These are phyloP conservation scores for Globisporangium acanthophoron DNA, from an alignment of 352 stramenopile genomes.

Conservation along the genomic window DNA sequence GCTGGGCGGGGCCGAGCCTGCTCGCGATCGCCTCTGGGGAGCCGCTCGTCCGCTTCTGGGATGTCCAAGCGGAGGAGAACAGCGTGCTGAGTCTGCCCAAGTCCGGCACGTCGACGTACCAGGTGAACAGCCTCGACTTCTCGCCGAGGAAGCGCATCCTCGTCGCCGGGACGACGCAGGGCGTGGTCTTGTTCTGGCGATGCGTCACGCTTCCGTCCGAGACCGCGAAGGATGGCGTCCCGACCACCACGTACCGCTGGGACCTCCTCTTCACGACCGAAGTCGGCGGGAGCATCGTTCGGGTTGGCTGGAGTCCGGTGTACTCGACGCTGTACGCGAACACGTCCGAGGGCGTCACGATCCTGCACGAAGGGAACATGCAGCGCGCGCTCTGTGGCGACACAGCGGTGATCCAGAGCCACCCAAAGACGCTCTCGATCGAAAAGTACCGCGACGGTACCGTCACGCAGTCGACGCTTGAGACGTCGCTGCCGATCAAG, in stretches of 20 bases:
- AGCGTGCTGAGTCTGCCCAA: conserved; percentile 86
- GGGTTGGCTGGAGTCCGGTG: conserved; percentile 65
- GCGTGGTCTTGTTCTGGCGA: conserved; percentile 87
- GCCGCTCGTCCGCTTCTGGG: conserved; percentile 89
- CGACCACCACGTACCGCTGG: conserved; percentile 48
- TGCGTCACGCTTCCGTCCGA: conserved; percentile 41
- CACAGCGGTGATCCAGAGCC: conserved; percentile 81
- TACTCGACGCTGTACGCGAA: conserved; percentile 65
- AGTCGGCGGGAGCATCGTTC: conserved; percentile 35
- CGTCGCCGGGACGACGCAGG: conserved; percentile 81
- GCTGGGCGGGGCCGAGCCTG: conserved; percentile 87
- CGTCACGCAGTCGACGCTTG: conserved; percentile 57
- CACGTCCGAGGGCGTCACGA: conserved; percentile 60
- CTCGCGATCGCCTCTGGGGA: conserved; percentile 89
- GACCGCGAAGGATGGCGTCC: not conserved
- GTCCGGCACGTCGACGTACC: conserved; percentile 33
- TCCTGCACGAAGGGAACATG: conserved; percentile 86
- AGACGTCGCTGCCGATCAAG: conserved; percentile 73
- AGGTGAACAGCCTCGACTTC: conserved; percentile 86
- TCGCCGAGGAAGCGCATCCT: conserved; percentile 84
- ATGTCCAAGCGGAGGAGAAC: conserved; percentile 89
- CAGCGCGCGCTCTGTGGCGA: conserved; percentile 73
- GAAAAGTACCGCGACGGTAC: conserved; percentile 75
- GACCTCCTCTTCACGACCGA: conserved; percentile 60
- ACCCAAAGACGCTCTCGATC: conserved; percentile 62